Percentiles rank a stretch among this genome's conserved stretches.
Evolutionary conservation across 495 filamentous ascomycete species (phyloP).

Genomic region (Tuber borchii): DNA sequence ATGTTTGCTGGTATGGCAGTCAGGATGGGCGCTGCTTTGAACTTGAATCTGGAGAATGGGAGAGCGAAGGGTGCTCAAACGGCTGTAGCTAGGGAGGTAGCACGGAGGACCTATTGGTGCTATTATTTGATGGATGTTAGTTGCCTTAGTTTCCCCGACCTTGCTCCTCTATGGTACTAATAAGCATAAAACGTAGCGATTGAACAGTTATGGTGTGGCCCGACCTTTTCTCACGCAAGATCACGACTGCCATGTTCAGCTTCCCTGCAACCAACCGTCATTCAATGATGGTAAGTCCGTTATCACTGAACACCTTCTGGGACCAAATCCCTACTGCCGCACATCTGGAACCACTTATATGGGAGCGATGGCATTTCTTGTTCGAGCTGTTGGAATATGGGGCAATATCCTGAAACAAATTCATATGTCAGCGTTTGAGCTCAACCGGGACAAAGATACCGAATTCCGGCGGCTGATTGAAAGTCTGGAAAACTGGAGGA

Average conservation of each 20-base stretch:
- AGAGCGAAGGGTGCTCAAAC: slow-evolving; percentile 32
- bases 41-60: slow-evolving; percentile 40
- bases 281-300: slow-evolving; percentile 37
- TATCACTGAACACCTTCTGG: slow-evolving; percentile 36
- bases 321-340: slow-evolving; percentile 34
- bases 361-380: slow-evolving; percentile 42
- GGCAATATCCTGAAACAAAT: slow-evolving; percentile 41
- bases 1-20: slow-evolving; percentile 43
- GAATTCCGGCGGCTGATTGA: slow-evolving; percentile 33
- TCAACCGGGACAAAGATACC: slow-evolving; percentile 16
- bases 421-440: slow-evolving; percentile 38
- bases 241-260: slow-evolving; percentile 41
- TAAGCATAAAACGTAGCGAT: slow-evolving; percentile 28
- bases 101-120: slow-evolving; percentile 41
- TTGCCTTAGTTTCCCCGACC: not conserved
- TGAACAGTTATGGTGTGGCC: slow-evolving; percentile 42
- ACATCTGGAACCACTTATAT: slow-evolving; percentile 29
- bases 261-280: slow-evolving; percentile 41
- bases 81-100: slow-evolving; percentile 31
- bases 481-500: slow-evolving; percentile 35
- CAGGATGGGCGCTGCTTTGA: slow-evolving; percentile 41
- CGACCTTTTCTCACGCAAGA: slow-evolving; percentile 42
- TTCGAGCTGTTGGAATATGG: slow-evolving; percentile 40
- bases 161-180: slow-evolving; percentile 6
- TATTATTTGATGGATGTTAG: slow-evolving; percentile 43